phyloP scores from a whole-genome alignment of 768 basidiomycete genomes.

The Lactarius quietus region DNA sequence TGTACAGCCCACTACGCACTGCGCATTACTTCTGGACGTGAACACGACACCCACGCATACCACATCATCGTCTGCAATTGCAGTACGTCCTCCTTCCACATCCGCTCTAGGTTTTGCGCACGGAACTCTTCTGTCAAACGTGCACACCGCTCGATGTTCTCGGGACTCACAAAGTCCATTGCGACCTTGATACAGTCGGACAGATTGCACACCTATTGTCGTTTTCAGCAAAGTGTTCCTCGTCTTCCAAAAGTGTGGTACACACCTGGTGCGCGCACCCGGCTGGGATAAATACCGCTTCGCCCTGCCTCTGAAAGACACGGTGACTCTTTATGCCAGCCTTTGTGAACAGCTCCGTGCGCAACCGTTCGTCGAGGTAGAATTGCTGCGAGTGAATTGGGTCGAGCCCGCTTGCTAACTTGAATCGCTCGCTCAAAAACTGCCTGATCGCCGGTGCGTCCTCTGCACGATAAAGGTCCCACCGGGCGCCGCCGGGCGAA shows the following conservation, averaged over 20 bases:
- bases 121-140: slow-evolving; percentile 84
- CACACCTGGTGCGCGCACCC: slow-evolving; percentile 86
- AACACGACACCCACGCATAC: slow-evolving; percentile 83
- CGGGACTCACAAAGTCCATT: slow-evolving; percentile 89
- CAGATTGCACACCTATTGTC: slow-evolving; percentile 75
- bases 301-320: slow-evolving; percentile 87
- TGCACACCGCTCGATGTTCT: slow-evolving; percentile 85
- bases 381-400: slow-evolving; percentile 90
- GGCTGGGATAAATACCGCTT: slow-evolving; percentile 94
- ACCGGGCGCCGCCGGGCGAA: slow-evolving; percentile 72
- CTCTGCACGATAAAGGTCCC: slow-evolving; percentile 84
- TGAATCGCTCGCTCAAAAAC: slow-evolving; percentile 67
- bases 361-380: slow-evolving; percentile 69
- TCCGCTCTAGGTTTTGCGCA: slow-evolving; percentile 77
- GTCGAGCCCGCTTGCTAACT: slow-evolving; percentile 65
- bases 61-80: slow-evolving; percentile 91
- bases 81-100: slow-evolving; percentile 92
- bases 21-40: slow-evolving; percentile 27
- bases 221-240: background rate
- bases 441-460: slow-evolving; percentile 71
- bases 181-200: slow-evolving; percentile 96
- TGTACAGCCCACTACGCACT: background rate
- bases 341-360: slow-evolving; percentile 61
- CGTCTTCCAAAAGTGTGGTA: slow-evolving; percentile 7
- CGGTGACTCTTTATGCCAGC: slow-evolving; percentile 72